phyloP scores from a whole-genome alignment of 176 grass and related monocot genomes.

The Tillandsia fasciculata region DNA sequence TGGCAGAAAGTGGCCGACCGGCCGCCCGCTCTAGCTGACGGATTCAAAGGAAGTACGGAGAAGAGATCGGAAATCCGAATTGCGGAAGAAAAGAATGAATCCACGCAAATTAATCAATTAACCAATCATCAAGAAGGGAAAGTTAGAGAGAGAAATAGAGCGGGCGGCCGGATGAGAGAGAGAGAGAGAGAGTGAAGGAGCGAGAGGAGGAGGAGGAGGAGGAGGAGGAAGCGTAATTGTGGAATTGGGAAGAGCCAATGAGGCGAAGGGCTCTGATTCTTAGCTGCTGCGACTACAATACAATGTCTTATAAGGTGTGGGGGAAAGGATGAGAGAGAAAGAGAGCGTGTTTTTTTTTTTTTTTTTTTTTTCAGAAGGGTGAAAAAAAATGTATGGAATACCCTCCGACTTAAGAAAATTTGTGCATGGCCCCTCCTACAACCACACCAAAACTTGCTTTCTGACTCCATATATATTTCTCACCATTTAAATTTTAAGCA shows the following conservation, averaged over 20 bases:
- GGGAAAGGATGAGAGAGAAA: neutral
- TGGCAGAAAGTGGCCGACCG: slow-evolving; percentile 13
- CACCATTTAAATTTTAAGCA: no score
- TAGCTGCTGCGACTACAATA: neutral
- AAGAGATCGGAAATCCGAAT: neutral
- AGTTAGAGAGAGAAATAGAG: neutral
- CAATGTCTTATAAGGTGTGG: neutral
- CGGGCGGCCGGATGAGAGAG: neutral
- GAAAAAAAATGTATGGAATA: no score
- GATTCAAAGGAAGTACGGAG: neutral
- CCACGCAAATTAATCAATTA: neutral
- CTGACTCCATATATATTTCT: no score
- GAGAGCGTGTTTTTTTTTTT: neutral
- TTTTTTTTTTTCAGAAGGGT: no score
- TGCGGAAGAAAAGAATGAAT: neutral
- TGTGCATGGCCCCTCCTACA: no score
- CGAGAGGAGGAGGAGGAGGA: neutral
- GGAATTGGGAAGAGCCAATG: neutral
- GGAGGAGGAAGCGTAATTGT: neutral
- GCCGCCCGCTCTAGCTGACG: slow-evolving; percentile 26
- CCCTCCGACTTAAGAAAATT: no score
- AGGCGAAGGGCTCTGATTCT: neutral
- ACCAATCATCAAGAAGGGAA: neutral
- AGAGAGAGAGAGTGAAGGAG: neutral
- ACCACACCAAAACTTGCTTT: no score